Evolutionary conservation across 805 yeast genomes (phyloP).

Genomic region (Ogataea henricii): DNA sequence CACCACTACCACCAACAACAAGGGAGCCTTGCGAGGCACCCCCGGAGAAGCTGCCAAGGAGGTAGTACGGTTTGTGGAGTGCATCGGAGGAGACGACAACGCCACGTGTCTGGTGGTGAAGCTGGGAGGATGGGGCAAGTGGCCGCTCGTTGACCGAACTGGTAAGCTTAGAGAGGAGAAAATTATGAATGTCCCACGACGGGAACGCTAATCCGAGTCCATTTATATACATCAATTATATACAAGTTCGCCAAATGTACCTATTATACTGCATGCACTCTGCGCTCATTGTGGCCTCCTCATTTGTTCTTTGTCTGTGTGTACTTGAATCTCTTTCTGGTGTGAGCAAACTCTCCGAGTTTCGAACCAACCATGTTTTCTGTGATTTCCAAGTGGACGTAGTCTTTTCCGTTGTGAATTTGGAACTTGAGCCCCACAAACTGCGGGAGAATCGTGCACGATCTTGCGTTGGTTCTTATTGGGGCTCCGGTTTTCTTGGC

Average conservation of each 20-base stretch:
- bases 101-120: constrained; percentile 88
- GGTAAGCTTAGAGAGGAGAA: constrained; percentile 78
- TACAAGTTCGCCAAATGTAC: constrained; percentile 12
- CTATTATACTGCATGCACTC: not conserved
- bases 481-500: constrained; percentile 82
- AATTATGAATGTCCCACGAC: constrained; percentile 31
- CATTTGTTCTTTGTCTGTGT: constrained; percentile 71
- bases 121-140: constrained; percentile 89
- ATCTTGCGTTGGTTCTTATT: constrained; percentile 92
- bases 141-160: constrained; percentile 85
- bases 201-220: constrained; percentile 12
- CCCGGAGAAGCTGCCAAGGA: constrained; percentile 88
- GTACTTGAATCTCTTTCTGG: constrained; percentile 84
- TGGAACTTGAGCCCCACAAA: constrained; percentile 94
- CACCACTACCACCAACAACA: constrained; percentile 62
- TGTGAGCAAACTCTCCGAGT: constrained; percentile 93
- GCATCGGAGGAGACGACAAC: constrained; percentile 90
- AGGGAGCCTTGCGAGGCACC: constrained; percentile 70
- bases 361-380: constrained; percentile 98
- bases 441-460: constrained; percentile 93
- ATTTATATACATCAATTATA: constrained; percentile 10
- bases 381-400: constrained; percentile 79
- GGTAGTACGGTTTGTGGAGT: constrained; percentile 78
- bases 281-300: not conserved
- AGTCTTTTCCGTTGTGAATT: constrained; percentile 94